These are phyloP conservation scores for Vanrija pseudolonga DNA, from an alignment of 1,284 basidiomycete genomes.

Conservation along the genomic window DNA sequence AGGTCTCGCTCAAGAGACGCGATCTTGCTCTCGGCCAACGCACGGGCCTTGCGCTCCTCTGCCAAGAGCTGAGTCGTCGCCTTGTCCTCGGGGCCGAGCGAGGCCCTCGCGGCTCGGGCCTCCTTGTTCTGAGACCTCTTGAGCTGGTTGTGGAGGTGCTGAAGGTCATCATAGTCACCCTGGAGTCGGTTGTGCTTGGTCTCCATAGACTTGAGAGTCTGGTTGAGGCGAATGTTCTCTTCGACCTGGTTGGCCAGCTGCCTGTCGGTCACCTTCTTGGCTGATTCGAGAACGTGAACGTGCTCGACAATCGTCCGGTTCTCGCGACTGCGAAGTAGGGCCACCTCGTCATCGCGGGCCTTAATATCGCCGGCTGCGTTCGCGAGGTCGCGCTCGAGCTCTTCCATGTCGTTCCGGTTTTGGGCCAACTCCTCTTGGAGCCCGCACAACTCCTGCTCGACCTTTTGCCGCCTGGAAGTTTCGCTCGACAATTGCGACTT, in stretches of 20 bases:
- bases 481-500: constrained; percentile 49
- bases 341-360: constrained; percentile 77
- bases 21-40: constrained; percentile 30
- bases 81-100: constrained; percentile 36
- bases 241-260: constrained; percentile 66
- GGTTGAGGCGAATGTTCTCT: constrained; percentile 43
- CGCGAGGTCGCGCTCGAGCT: constrained; percentile 77
- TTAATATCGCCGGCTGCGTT: constrained; percentile 75
- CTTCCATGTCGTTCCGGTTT: constrained; percentile 64
- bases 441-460: constrained; percentile 64
- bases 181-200: constrained; percentile 58
- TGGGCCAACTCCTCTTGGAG: constrained; percentile 67
- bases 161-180: constrained; percentile 80
- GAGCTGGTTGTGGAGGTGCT: constrained; percentile 70
- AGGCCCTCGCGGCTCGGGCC: constrained; percentile 34
- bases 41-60: constrained; percentile 34
- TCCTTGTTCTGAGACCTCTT: constrained; percentile 54
- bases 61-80: constrained; percentile 25
- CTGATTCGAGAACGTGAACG: constrained; percentile 94
- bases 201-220: constrained; percentile 38
- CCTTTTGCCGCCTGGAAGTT: constrained; percentile 60
- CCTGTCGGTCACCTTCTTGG: constrained; percentile 90
- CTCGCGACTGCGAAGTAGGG: constrained; percentile 76
- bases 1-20: constrained; percentile 40
- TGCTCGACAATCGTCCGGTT: constrained; percentile 98